These are phyloP conservation scores for Thalassiosira delicatula DNA, from an alignment of 352 stramenopile genomes.

Conservation along the genomic window DNA sequence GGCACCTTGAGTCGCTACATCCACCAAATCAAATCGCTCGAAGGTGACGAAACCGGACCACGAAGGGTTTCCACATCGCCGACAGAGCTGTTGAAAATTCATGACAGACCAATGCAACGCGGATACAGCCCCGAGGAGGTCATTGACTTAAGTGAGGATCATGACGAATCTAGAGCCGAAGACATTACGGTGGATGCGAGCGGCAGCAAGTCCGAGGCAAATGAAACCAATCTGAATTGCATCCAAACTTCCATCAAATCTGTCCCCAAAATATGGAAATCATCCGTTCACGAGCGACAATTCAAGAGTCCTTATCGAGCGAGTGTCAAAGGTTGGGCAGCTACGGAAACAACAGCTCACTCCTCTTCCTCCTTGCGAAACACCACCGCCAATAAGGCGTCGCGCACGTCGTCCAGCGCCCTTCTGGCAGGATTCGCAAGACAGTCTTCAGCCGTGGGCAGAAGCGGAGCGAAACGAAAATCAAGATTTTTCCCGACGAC, in stretches of 20 bases:
- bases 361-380: too few species aligned
- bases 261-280: constrained; percentile 13
- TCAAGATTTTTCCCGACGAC: constrained; percentile 31
- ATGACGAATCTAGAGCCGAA: constrained; percentile 33
- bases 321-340: too few species aligned
- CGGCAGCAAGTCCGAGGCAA: neutral
- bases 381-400: constrained; percentile 1
- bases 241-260: constrained; percentile 7
- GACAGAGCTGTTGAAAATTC: constrained; percentile 17
- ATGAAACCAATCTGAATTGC: constrained; percentile 6
- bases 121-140: constrained; percentile 17
- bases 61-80: constrained; percentile 53
- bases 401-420: constrained; percentile 35
- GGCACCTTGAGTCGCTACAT: constrained; percentile 26
- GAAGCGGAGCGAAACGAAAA: constrained; percentile 7
- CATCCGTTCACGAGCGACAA: constrained; percentile 33
- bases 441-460: constrained; percentile 19
- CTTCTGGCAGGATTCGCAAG: constrained; percentile 51
- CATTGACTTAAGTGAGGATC: constrained; percentile 30
- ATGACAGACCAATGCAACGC: neutral
- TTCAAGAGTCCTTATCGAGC: constrained; percentile 60
- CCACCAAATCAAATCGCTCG: constrained; percentile 5
- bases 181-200: neutral
- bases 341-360: too few species aligned
- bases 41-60: constrained; percentile 20